phyloP scores from a whole-genome alignment of 768 basidiomycete species.

The Macrocybe gigantea region DNA sequence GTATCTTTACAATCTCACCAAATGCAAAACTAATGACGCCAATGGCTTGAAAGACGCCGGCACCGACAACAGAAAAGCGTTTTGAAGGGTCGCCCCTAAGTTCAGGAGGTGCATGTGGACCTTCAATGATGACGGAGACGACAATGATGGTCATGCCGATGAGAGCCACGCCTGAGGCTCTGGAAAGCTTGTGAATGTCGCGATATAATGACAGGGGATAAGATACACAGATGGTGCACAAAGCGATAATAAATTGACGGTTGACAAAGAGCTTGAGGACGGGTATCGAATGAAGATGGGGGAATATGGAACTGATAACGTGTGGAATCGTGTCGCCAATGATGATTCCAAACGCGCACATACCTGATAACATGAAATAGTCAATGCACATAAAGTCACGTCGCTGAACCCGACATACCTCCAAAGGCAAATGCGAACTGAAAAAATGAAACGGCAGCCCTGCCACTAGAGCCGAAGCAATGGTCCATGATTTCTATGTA shows the following conservation, averaged over 20 bases:
- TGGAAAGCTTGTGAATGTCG: slow-evolving; percentile 94
- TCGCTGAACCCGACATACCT: slow-evolving; percentile 39
- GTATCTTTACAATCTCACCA: slow-evolving; percentile 22
- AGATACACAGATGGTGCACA: slow-evolving; percentile 85
- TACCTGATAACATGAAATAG: slow-evolving; percentile 44
- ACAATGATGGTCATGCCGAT: slow-evolving; percentile 95
- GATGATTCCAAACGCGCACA: slow-evolving; percentile 98
- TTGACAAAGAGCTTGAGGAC: slow-evolving; percentile 75
- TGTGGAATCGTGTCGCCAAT: slow-evolving; percentile 97
- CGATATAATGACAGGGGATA: slow-evolving; percentile 95
- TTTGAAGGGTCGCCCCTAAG: slow-evolving; percentile 73
- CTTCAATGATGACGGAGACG: slow-evolving; percentile 74
- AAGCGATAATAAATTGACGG: slow-evolving; percentile 82
- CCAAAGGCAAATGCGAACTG: slow-evolving; percentile 98
- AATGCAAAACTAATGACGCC: slow-evolving; percentile 97
- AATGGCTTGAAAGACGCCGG: slow-evolving; percentile 90
- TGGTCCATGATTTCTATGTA: slow-evolving; percentile 95
- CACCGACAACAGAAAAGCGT: slow-evolving; percentile 68
- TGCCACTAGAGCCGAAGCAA: slow-evolving; percentile 88
- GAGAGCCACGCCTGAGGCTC: slow-evolving; percentile 87
- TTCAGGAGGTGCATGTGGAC: slow-evolving; percentile 64
- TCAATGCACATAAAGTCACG: background rate
- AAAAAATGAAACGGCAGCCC: slow-evolving; percentile 92
- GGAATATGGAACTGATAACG: slow-evolving; percentile 85
- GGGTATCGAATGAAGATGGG: slow-evolving; percentile 57